Evolutionary conservation across 345 rosid genomes (phyloP).

Genomic region (Hirschfeldia incana): DNA sequence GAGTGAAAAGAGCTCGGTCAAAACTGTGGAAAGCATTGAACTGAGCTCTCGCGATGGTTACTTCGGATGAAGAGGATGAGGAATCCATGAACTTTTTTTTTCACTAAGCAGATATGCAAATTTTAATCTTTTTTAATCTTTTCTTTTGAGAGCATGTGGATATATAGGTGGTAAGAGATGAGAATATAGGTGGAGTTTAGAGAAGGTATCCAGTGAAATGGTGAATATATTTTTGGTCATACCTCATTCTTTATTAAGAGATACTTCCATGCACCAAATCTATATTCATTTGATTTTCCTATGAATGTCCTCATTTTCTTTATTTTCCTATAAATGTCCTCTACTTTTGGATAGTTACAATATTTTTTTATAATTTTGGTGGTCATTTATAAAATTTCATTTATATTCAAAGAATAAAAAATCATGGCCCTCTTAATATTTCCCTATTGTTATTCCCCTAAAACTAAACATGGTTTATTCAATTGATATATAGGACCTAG

Average conservation of each 20-base stretch:
- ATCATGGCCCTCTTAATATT: not conserved
- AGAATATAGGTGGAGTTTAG: not conserved
- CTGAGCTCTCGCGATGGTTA: conserved; percentile 38
- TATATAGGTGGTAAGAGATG: conserved; percentile 2
- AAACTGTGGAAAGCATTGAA: conserved; percentile 53
- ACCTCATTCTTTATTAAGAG: not conserved
- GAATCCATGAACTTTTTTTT: conserved; percentile 18
- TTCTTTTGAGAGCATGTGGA: not conserved
- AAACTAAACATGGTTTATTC: too few relatives aligned
- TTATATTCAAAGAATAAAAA: not conserved
- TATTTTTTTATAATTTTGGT: not conserved
- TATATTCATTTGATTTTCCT: not conserved
- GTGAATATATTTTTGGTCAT: conserved; percentile 5
- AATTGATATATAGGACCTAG: too few relatives aligned
- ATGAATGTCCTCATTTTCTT: not conserved
- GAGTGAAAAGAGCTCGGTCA: conserved; percentile 51
- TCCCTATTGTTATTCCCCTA: not conserved
- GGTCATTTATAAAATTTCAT: not conserved
- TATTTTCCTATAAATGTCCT: not conserved
- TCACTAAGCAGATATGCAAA: not conserved
- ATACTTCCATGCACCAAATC: not conserved
- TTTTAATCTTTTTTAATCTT: not conserved
- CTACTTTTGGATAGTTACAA: not conserved
- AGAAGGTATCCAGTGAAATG: conserved; percentile 11
- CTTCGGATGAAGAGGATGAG: not conserved